A percentile compares a stretch with the other conserved stretches of the same genome.
These are phyloP conservation scores for Rhododendron mucronatum DNA, from an alignment of 148 eudicot genomes.

Conservation along the genomic window DNA sequence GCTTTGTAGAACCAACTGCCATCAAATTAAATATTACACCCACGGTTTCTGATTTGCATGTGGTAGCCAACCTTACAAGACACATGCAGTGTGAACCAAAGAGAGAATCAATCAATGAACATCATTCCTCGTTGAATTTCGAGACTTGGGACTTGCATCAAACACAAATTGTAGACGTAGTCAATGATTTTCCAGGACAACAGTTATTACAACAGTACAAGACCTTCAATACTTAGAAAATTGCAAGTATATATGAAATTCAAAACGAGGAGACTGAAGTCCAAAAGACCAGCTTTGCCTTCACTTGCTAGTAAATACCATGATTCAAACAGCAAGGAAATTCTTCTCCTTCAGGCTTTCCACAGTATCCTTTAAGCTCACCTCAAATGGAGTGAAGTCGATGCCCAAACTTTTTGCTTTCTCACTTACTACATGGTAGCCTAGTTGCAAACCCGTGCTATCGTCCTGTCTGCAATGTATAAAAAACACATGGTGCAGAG, in stretches of 20 bases:
- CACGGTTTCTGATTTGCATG: neutral
- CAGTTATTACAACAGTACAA: neutral
- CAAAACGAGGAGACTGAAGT: neutral
- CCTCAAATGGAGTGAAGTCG: constrained; percentile 19
- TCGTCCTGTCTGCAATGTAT: constrained; percentile 21
- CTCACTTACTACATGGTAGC: constrained; percentile 15
- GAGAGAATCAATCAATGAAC: neutral
- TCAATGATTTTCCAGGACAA: neutral
- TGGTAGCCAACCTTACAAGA: neutral
- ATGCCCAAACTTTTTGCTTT: constrained; percentile 28
- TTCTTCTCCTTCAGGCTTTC: constrained; percentile 29
- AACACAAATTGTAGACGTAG: neutral
- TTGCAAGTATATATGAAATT: neutral
- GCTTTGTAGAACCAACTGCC: too few species aligned
- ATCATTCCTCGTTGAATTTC: neutral
- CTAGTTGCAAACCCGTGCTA: constrained; percentile 10
- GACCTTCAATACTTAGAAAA: neutral
- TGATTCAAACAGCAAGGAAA: neutral
- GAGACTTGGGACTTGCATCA: neutral
- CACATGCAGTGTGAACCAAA: neutral
- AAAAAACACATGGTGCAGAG: neutral
- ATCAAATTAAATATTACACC: too few species aligned
- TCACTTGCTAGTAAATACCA: neutral
- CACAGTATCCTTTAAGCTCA: constrained; percentile 23
- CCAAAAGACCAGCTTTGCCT: neutral